Evolutionary conservation across 441 rosid genomes (phyloP), one percentile per base, ranked within the genome.

Genomic region (Gossypium gossypioides): DNA sequence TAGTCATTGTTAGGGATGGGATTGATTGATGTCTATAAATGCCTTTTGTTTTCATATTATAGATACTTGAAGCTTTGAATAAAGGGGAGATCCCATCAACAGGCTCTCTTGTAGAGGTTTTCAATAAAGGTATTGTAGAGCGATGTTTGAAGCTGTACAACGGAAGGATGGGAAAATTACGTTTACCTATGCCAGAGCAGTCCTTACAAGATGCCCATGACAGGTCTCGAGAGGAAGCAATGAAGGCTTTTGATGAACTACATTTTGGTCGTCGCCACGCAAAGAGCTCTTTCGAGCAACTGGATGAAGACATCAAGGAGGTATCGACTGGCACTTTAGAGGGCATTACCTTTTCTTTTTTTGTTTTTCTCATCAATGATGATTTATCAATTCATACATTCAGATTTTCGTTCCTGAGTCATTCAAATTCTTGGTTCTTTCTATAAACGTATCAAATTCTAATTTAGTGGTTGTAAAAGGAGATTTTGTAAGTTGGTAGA

Each of bases 11-110:
- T 69, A 3, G 21, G 50, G 9, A 32, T 55, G 32, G 29, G 63
- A 56, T 56, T 21, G 29, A 13, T 69, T 69, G 52, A 56, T 5
- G 51, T 56, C 63, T 19, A 32, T 15, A 34, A 69, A 32, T 3
- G 32, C 55, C 69, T 64, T 66, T 16, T n/a, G 10, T 66, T 74
- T 75, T 72, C 59, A 61, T 51, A 71, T 82, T 84, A 74, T 88
- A 95, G 99, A 95, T 95, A 76, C 88, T 95, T 62, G 96, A 92
- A 78, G 98, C 99, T 25, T 83, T 95, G 81, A 95, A 95, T 76
- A 95, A 95, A 82, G 99, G 99, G 71, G 98, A 95, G 83, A 95
- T 95, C 78, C 99, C 99, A 76, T 87, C 99, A 61, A 95, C 99
- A 16, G 99, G 99, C 73, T 95, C 98, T 71, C 88, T 95, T 29